Evolutionary conservation across 2,329 filamentous ascomycete genomes (phyloP), one percentile per base, ranked within the genome.

Genomic region (Mycosphaerella sp.): DNA sequence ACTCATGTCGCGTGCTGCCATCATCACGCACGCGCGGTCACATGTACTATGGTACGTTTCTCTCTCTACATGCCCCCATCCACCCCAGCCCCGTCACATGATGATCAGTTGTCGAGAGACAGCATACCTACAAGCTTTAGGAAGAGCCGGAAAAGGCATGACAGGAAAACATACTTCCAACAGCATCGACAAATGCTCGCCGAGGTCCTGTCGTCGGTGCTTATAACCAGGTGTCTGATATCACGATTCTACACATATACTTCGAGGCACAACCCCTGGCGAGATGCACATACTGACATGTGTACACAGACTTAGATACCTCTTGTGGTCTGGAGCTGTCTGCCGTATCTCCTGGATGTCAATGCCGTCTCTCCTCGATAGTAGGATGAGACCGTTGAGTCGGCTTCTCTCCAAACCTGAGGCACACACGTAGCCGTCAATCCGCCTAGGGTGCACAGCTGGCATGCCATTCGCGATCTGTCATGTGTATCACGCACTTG

Each of bases 101-200:
- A 68, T 68, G 66, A 49, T 49, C 45, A 68, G 61, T 60, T 51
- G 56, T 59, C 57, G 21, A 37, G 45, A 39, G 44, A 44, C 47
- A 44, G 30, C 50, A 62, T 62, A 65, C 65, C 63, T 61, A 65
- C 62, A 59, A 62, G 53, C 61, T 64, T 67, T 73, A 75, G 73
- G 73, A 75, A 75, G 73, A 75, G 73, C 73, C 73, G 73, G 70
- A 75, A 73, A 73, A 75, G 72, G 71, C 68, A 74, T 69, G 69
- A 69, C 70, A 68, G 67, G 71, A 27, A 27, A 25, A 21, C 44
- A 36, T 18, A 39, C 14, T 13, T 49, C 41, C 41, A 41, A 30
- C 32, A 41, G 52, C 67, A 74, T 74, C 71, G 71, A 69, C 71
- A 74, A 65, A 74, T 73, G 66, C 66, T 64, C 35, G 41, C 25